phyloP scores from a whole-genome alignment of 805 yeast genomes.

The Nakazawaea wyomingensis region DNA sequence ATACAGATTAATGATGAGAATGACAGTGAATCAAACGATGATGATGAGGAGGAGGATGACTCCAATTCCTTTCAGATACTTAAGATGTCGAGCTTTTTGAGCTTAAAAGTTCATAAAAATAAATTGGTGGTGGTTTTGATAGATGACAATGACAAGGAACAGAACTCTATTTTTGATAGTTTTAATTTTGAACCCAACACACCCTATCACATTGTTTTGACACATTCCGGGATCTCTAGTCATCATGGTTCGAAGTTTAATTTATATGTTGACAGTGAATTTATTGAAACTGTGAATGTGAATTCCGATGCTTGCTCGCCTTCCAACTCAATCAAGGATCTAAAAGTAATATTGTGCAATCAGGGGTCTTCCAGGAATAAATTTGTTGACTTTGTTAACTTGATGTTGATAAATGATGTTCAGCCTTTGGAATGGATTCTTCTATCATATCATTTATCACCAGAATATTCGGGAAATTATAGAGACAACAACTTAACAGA shows the following conservation, averaged over 20 bases:
- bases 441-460: conserved; percentile 41
- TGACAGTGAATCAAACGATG: conserved; percentile 4
- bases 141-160: conserved; percentile 8
- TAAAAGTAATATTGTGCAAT: not conserved
- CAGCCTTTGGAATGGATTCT: conserved; percentile 48
- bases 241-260: conserved; percentile 32
- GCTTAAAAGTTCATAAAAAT: conserved; percentile 1
- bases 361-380: conserved; percentile 22
- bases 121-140: conserved; percentile 8
- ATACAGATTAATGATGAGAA: conserved; percentile 24
- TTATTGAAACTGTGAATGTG: conserved; percentile 25
- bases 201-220: conserved; percentile 23
- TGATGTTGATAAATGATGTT: conserved; percentile 32
- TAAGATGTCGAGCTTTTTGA: conserved; percentile 12
- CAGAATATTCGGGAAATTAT: conserved; percentile 42
- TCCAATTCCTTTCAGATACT: conserved; percentile 31
- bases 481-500: conserved; percentile 33
- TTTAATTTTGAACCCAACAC: conserved; percentile 21
- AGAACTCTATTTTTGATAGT: conserved; percentile 19
- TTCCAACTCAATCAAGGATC: conserved; percentile 4
- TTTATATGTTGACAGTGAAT: conserved; percentile 46
- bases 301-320: conserved; percentile 11
- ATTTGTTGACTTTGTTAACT: conserved; percentile 31
- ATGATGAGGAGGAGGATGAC: too few relatives aligned
- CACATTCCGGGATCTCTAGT: conserved; percentile 19